Conservation (phyloP, 2,329 filamentous ascomycete species). For the Venturia carpophila region DNA sequence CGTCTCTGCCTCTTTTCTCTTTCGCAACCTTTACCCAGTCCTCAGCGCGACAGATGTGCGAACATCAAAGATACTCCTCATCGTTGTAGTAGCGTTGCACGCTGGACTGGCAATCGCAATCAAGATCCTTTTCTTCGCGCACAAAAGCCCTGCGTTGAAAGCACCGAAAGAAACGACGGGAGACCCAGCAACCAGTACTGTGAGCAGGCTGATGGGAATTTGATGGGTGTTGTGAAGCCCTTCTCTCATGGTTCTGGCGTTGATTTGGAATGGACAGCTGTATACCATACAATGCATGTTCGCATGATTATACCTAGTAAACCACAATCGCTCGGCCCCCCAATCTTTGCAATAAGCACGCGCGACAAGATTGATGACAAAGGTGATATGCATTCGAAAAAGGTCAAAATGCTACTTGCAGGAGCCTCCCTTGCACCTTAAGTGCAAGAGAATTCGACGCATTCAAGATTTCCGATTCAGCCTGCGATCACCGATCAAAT, state of each 20-base stretch:
- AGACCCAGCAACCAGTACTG: neutral
- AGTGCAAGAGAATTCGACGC: no score
- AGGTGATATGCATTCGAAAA: no score
- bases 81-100: conserved; percentile 78
- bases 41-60: conserved; percentile 87
- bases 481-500: no score
- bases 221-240: neutral
- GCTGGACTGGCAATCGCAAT: conserved; percentile 54
- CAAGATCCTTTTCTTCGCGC: conserved; percentile 18
- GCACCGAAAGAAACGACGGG: neutral
- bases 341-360: neutral
- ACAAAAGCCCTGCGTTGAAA: conserved; percentile 5
- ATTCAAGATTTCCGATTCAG: no score
- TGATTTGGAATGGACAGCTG: neutral
- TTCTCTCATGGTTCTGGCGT: neutral
- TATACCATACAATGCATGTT: neutral
- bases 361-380: neutral
- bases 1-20: conserved; percentile 32
- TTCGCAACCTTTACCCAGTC: conserved; percentile 52
- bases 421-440: no score
- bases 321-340: neutral
- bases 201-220: conserved; percentile 7
- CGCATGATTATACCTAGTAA: neutral
- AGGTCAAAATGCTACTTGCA: no score
- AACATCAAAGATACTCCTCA: conserved; percentile 77